These are phyloP conservation scores for Piedraia hortae DNA, from an alignment of 2,329 filamentous ascomycete genomes.

Conservation along the genomic window DNA sequence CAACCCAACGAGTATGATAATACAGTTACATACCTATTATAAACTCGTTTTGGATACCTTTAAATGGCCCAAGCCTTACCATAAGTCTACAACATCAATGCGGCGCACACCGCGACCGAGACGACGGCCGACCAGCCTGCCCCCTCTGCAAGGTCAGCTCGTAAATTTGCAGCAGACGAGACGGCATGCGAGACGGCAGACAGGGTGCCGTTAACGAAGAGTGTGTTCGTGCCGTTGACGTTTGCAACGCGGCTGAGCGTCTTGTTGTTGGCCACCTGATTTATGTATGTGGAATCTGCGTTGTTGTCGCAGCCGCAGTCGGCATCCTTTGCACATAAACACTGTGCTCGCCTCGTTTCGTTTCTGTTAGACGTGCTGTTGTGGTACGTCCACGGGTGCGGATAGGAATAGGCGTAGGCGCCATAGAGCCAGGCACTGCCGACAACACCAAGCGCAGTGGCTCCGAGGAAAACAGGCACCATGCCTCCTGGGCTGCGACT, in stretches of 20 bases:
- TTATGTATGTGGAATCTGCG: conserved; percentile 29
- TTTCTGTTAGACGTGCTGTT: conserved; percentile 1
- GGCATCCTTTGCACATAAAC: conserved; percentile 29
- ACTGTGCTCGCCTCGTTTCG: conserved; percentile 12
- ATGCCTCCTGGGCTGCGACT: background rate
- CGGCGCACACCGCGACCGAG: too few relatives aligned
- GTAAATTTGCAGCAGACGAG: too few relatives aligned
- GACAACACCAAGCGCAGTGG: background rate
- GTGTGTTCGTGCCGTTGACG: too few relatives aligned
- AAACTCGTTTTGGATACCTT: too few relatives aligned
- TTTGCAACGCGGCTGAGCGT: conserved; percentile 32
- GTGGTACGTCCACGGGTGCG: conserved; percentile 1
- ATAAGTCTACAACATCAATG: too few relatives aligned
- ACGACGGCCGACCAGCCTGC: too few relatives aligned
- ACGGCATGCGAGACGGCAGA: too few relatives aligned
- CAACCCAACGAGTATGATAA: too few relatives aligned
- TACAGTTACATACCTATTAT: too few relatives aligned
- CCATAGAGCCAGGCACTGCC: background rate
- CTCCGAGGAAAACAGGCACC: background rate
- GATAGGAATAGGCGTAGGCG: conserved; percentile 1
- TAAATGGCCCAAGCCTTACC: too few relatives aligned
- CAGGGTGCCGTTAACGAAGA: conserved; percentile 51
- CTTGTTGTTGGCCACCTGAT: conserved; percentile 31
- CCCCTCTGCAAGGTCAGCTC: too few relatives aligned
- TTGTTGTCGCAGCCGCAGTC: conserved; percentile 45